phyloP scores from a whole-genome alignment of 2,329 filamentous ascomycete species.

The Cryphonectria carpinicola region DNA sequence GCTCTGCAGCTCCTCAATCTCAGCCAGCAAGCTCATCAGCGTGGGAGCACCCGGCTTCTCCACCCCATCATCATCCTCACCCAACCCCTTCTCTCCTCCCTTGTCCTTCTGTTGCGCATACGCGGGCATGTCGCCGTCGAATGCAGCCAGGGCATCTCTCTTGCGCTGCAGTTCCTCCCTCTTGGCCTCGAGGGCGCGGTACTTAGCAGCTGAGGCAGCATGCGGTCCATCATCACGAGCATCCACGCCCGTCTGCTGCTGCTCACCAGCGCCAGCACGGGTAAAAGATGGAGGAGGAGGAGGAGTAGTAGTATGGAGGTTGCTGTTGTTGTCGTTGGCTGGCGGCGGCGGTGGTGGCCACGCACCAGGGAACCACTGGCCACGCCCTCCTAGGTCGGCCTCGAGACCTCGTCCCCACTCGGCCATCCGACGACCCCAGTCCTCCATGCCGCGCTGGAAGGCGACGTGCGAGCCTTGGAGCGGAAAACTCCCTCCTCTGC shows the following conservation, averaged over 20 bases:
- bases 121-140: constrained; percentile 22
- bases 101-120: constrained; percentile 14
- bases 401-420: constrained; percentile 9
- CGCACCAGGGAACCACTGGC: constrained; percentile 35
- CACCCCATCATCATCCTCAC: background rate
- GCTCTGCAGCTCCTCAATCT: constrained; percentile 44
- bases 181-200: constrained; percentile 41
- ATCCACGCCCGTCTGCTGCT: constrained; percentile 26
- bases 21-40: constrained; percentile 36
- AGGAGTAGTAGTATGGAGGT: background rate
- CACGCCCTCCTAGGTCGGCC: background rate
- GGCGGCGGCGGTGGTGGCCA: constrained; percentile 44
- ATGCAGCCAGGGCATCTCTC: constrained; percentile 33
- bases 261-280: constrained; percentile 1
- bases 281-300: too few species aligned
- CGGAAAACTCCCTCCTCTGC: constrained; percentile 15
- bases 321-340: constrained; percentile 32
- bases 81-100: constrained; percentile 15
- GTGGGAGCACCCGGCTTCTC: constrained; percentile 32
- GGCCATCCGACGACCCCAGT: constrained; percentile 19
- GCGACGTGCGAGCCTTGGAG: background rate
- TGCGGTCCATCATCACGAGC: constrained; percentile 31
- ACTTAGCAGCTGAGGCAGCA: constrained; percentile 40
- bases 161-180: constrained; percentile 41
- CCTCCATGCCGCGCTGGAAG: constrained; percentile 19